These are phyloP conservation scores for Zygotorulaspora danielsina DNA, from an alignment of 805 yeast genomes.

Conservation along the genomic window DNA sequence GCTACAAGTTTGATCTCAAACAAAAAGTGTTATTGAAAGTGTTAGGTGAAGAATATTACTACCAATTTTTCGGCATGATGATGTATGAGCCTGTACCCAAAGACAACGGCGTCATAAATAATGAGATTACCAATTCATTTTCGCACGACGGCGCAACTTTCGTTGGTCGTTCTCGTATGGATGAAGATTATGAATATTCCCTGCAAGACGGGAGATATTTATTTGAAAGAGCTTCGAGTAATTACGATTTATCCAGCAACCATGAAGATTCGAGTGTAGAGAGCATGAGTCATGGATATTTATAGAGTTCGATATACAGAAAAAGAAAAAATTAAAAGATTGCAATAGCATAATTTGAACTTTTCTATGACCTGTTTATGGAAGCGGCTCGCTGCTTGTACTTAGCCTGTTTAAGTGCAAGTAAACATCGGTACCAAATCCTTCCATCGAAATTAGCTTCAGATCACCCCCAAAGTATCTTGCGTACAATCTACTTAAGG, in stretches of 20 bases:
- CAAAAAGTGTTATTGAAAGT: conserved; percentile 28
- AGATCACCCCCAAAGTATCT: conserved; percentile 89
- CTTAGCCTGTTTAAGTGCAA: conserved; percentile 77
- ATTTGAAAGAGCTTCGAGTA: conserved; percentile 32
- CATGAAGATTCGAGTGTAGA: conserved; percentile 2
- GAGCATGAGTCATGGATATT: conserved; percentile 1
- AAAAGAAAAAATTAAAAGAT: conserved; percentile 1
- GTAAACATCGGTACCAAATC: conserved; percentile 91
- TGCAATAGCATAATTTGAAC: too few species aligned
- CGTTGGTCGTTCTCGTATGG: conserved; percentile 33
- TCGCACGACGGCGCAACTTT: conserved; percentile 5
- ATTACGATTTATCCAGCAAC: conserved; percentile 14
- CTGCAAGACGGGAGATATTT: conserved; percentile 34
- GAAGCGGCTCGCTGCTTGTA: conserved; percentile 64
- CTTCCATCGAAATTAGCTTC: conserved; percentile 85
- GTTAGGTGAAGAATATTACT: conserved; percentile 34
- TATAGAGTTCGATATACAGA: conserved; percentile 4
- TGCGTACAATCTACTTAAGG: conserved; percentile 79
- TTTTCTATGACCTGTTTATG: not conserved
- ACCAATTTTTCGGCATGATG: conserved; percentile 35
- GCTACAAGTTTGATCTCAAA: conserved; percentile 30
- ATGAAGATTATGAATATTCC: conserved; percentile 39
- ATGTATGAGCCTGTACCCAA: conserved; percentile 24
- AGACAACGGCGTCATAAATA: conserved; percentile 7
- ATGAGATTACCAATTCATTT: conserved; percentile 4